Evolutionary conservation across 1,284 basidiomycete genomes (phyloP), one percentile per base, ranked within the genome.

Genomic region (Stygiomarasmius scandens): DNA sequence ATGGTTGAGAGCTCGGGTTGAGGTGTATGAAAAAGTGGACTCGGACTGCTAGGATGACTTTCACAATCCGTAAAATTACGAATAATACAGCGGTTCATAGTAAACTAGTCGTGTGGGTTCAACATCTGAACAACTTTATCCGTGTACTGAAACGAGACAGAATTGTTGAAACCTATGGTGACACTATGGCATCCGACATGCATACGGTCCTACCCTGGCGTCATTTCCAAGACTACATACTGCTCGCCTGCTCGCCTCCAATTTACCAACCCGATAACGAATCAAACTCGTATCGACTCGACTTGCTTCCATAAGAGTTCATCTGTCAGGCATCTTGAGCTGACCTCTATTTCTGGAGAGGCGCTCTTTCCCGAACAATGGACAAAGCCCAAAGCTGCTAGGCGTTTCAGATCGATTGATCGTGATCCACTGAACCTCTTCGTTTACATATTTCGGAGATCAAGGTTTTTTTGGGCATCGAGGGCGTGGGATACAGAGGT

Each of bases 291-390:
- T 19, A 12, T 36, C 16, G 29, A 19, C 24, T 8, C 29, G 23
- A n/a, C 49, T 9, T 56, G 46, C 27, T 50, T 44, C 43, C 43
- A 51, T 10, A 2, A 20, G 2, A 48, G 50, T 24, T 43, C 55
- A 27, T 44, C 48, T n/a, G 55, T 56, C 36, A 50, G 34, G 44
- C 55, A 56, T 36, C 55, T 56, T 25, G 23, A 56, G 22, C 43
- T 56, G 10, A 56, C 51, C 24, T 5, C 10, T 24, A 56, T 38
- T 23, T 2, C 48, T 20, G 48, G 38, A 8, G 38, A 56, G 25
- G 3, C 38, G 34, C 43, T 56, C 19, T 56, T 56, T 34, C 55
- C 55, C 12, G 43, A 45, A 45, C 32, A 14, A 34, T 38, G 51
- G 8, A 29, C 36, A n/a, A 34, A 14, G 25, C 38, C 32, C 12